Evolutionary conservation across 352 stramenopile species (phyloP).

Genomic region (Phytopythium delawarense): DNA sequence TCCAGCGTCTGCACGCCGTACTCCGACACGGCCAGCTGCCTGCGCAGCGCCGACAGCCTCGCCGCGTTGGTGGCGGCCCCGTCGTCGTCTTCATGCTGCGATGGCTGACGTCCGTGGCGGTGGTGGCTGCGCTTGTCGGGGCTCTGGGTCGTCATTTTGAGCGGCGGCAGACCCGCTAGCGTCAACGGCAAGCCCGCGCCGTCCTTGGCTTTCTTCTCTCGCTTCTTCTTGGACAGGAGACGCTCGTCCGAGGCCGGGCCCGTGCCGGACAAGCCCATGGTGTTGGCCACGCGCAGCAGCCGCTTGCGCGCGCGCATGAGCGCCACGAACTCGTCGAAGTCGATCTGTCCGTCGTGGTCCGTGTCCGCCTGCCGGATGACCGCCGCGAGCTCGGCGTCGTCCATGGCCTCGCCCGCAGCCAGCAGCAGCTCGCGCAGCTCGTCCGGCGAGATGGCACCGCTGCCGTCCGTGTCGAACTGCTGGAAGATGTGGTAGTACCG

Average conservation of each 20-base stretch:
- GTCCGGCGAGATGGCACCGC: slow-evolving; percentile 64
- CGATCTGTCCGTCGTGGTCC: slow-evolving; percentile 69
- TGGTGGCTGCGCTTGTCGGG: slow-evolving; percentile 21
- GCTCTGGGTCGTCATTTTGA: slow-evolving; percentile 57
- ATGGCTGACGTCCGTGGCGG: neutral
- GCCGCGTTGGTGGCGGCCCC: neutral
- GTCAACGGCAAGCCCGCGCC: neutral
- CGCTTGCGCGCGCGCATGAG: slow-evolving; percentile 80
- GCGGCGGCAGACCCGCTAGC: slow-evolving; percentile 37
- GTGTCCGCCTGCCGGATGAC: slow-evolving; percentile 66
- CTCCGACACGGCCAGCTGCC: slow-evolving; percentile 77
- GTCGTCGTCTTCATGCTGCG: slow-evolving; percentile 41
- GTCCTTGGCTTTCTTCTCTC: neutral
- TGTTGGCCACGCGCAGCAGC: slow-evolving; percentile 60
- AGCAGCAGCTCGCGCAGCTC: slow-evolving; percentile 59
- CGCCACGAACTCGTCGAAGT: slow-evolving; percentile 75
- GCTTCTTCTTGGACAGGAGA: neutral
- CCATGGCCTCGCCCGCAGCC: slow-evolving; percentile 66
- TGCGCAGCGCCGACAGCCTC: slow-evolving; percentile 40
- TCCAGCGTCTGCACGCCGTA: slow-evolving; percentile 76
- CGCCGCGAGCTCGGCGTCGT: slow-evolving; percentile 61
- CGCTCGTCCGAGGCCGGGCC: slow-evolving; percentile 13
- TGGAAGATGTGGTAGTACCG: slow-evolving; percentile 62
- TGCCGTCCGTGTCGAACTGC: slow-evolving; percentile 75
- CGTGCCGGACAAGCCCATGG: slow-evolving; percentile 47